Conservation (phyloP, 768 basidiomycete species). For the Mycena galericulata region DNA sequence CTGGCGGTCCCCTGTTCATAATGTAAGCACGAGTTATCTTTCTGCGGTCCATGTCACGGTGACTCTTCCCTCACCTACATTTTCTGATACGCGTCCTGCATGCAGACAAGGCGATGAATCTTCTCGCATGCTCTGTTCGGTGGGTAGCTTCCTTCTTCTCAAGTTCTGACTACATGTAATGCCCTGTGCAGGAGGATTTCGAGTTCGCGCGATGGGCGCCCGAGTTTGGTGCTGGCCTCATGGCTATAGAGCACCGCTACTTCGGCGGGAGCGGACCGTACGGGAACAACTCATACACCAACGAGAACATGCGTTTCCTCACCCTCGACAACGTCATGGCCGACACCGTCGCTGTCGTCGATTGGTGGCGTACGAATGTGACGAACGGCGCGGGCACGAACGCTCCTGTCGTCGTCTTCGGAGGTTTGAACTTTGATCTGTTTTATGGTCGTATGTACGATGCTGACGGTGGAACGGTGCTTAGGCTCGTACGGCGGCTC, state of each 20-base stretch:
- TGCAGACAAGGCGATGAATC: slow-evolving; percentile 8
- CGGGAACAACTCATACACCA: slow-evolving; percentile 4
- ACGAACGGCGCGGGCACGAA: neutral
- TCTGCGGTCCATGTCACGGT: neutral
- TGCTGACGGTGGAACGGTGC: neutral
- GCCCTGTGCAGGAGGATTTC: neutral
- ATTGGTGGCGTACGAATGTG: slow-evolving; percentile 14
- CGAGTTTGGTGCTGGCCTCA: slow-evolving; percentile 6
- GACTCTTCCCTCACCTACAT: neutral
- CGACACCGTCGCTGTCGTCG: neutral
- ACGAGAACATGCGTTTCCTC: slow-evolving; percentile 9
- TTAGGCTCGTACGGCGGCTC: slow-evolving; percentile 15
- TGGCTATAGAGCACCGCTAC: slow-evolving; percentile 11
- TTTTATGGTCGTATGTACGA: too few species aligned
- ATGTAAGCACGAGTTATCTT: too few species aligned
- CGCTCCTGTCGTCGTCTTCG: neutral
- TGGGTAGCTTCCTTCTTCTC: neutral
- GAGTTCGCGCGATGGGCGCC: slow-evolving; percentile 3
- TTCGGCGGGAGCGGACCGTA: slow-evolving; percentile 1
- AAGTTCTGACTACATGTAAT: too few species aligned
- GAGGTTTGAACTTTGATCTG: too few species aligned
- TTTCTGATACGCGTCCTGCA: neutral
- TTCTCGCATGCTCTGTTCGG: neutral
- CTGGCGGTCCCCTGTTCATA: slow-evolving; percentile 3
- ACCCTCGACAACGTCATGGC: slow-evolving; percentile 10